Percentiles rank a stretch among this genome's conserved stretches.
Conservation (phyloP, 352 stramenopile species). For the Hyaloperonospora arabidopsidis region DNA sequence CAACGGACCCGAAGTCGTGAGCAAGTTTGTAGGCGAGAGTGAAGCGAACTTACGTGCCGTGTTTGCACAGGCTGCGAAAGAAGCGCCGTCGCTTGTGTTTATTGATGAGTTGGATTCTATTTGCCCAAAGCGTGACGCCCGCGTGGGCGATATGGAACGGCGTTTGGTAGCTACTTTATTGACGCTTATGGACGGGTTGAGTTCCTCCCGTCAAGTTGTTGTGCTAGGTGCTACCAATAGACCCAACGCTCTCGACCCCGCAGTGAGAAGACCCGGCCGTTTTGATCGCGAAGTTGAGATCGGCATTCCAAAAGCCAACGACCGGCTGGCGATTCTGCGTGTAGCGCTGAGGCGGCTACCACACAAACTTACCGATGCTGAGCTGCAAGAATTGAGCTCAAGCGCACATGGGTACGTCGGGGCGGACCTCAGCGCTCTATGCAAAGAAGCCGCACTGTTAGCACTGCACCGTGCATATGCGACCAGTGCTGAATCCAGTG, state of each 20-base stretch:
- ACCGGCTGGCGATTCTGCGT: slow-evolving; percentile 89
- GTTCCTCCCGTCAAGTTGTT: slow-evolving; percentile 51
- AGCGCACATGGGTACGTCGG: slow-evolving; percentile 94
- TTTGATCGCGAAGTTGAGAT: slow-evolving; percentile 98
- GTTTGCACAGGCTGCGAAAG: slow-evolving; percentile 40
- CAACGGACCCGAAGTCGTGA: slow-evolving; percentile 94
- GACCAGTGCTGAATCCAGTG: slow-evolving; percentile 11
- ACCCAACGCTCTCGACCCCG: slow-evolving; percentile 88
- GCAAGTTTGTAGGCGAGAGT: slow-evolving; percentile 91
- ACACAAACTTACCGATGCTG: slow-evolving; percentile 60
- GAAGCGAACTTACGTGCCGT: slow-evolving; percentile 73
- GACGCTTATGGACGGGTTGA: slow-evolving; percentile 85
- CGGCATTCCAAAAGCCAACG: slow-evolving; percentile 88
- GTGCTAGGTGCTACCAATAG: slow-evolving; percentile 79
- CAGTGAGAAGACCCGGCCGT: slow-evolving; percentile 89
- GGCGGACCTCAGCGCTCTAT: slow-evolving; percentile 68
- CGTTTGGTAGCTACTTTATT: slow-evolving; percentile 85
- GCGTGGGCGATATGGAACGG: slow-evolving; percentile 72
- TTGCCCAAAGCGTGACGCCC: slow-evolving; percentile 75
- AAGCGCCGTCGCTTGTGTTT: slow-evolving; percentile 64
- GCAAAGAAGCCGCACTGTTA: slow-evolving; percentile 68
- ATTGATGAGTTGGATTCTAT: slow-evolving; percentile 90
- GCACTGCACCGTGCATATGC: slow-evolving; percentile 49
- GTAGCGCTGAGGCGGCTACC: slow-evolving; percentile 87
- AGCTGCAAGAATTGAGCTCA: slow-evolving; percentile 88